A percentile compares a stretch with the other conserved stretches of the same genome.
phyloP scores from a whole-genome alignment of 2,329 filamentous ascomycete species.

The Alternaria alternata region DNA sequence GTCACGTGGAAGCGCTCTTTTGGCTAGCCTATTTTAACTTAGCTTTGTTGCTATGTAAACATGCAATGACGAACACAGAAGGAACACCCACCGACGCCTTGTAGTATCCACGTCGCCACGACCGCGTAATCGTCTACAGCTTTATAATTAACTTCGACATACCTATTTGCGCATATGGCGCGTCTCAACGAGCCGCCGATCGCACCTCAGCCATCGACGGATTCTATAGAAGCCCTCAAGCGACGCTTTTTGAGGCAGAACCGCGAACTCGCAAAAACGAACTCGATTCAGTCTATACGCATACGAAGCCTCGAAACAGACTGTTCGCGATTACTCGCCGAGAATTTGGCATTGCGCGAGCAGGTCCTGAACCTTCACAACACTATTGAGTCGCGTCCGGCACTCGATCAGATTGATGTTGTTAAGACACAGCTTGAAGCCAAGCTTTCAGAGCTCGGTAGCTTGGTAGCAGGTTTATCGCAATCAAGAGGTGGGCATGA shows the following conservation, averaged over 20 bases:
- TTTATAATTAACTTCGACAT: slow-evolving; percentile 45
- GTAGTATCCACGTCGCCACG: slow-evolving; percentile 13
- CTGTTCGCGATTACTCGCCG: slow-evolving; percentile 75
- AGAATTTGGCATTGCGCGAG: slow-evolving; percentile 77
- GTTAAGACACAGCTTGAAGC: slow-evolving; percentile 75
- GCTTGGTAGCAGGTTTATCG: slow-evolving; percentile 72
- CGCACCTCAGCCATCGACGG: slow-evolving; percentile 59
- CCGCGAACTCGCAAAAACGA: slow-evolving; percentile 78
- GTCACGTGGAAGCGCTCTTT: slow-evolving; percentile 28
- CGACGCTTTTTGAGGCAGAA: slow-evolving; percentile 84
- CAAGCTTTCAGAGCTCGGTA: slow-evolving; percentile 75
- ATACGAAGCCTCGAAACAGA: slow-evolving; percentile 81
- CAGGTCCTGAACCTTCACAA: slow-evolving; percentile 75
- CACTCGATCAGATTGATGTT: slow-evolving; percentile 71
- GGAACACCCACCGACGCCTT: slow-evolving; percentile 8
- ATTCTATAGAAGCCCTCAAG: slow-evolving; percentile 73
- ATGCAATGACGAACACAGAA: slow-evolving; percentile 23
- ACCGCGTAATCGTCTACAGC: slow-evolving; percentile 12
- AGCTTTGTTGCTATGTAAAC: slow-evolving; percentile 45
- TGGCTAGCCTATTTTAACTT: slow-evolving; percentile 3
- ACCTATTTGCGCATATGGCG: slow-evolving; percentile 69
- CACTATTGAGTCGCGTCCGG: slow-evolving; percentile 68
- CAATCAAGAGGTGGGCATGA: slow-evolving; percentile 39
- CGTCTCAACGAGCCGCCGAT: slow-evolving; percentile 77
- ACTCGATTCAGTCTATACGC: slow-evolving; percentile 78